Evolutionary conservation across 345 rosid species (phyloP), one percentile per base, ranked within the genome.

Genomic region (Erysimum cheiranthoides): DNA sequence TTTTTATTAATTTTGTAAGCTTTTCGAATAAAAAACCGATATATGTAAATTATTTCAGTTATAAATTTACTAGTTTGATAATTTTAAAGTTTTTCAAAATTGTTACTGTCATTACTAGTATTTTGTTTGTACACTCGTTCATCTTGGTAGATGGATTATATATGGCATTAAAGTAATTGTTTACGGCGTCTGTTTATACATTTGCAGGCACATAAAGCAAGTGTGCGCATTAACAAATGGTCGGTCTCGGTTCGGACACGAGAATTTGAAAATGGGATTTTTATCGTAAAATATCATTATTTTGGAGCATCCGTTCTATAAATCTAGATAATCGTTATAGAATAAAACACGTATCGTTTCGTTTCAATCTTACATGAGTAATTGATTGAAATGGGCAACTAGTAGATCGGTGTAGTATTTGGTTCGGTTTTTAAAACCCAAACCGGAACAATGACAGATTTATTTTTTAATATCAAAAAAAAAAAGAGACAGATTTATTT

Each of bases 171-270:
- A 25, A 51, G 3, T 51, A 2, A 51, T 3, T 51, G 6, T 10
- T 0, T 25, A 5, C 30, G 7, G 56, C 25, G 25, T n/a, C 3
- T 51, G 14, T 10, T 51, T 21, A 10, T 25, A 8, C 8, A 14
- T 49, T 49, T 56, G 17, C 25, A 68, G 79, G 74, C 74, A 25
- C 17, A 75, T 5, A 49, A 68, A 13, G 68, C 74, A 49, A 59
- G 13, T 31, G 5, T 30, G 16, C 68, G 62, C 13, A 60, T 75
- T 12, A 30, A 16, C 0, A 39, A 49, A 4, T 68, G 54, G 69
- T 38, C 32, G 0, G 8, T 47, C 17, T 56, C 59, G 2, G 50
- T 13, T 56, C 59, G 2, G 50, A 57, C 6, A 7, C 11, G 45
- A 53, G 17, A 63, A 17, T 39, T 1, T 63, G 54, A 62, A 49